phyloP scores from a whole-genome alignment of 2,329 filamentous ascomycete species.

The Aspergillus felis region DNA sequence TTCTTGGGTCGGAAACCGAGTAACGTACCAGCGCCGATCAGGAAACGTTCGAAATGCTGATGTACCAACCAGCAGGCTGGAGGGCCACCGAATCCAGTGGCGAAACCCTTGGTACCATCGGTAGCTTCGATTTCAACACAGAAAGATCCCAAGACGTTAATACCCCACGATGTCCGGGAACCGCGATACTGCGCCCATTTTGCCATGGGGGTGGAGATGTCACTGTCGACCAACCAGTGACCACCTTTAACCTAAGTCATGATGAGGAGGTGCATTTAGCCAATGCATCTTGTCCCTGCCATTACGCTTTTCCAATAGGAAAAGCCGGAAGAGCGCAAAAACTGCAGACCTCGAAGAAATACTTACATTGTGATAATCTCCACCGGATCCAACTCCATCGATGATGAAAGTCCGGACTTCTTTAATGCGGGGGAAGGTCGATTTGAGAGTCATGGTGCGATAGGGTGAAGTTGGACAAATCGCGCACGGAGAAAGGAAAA shows the following conservation, averaged over 20 bases:
- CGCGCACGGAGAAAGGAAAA: constrained; percentile 5
- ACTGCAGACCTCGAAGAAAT: not conserved
- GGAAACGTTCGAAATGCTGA: constrained; percentile 88
- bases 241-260: constrained; percentile 42
- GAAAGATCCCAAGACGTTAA: constrained; percentile 92
- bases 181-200: constrained; percentile 83
- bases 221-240: constrained; percentile 81
- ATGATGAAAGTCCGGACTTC: constrained; percentile 45
- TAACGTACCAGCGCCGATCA: constrained; percentile 66
- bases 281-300: not conserved
- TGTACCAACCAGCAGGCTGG: constrained; percentile 92
- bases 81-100: constrained; percentile 89
- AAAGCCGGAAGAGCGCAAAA: not conserved
- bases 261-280: not conserved
- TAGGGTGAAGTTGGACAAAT: not conserved
- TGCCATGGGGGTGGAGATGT: constrained; percentile 90
- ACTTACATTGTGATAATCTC: constrained; percentile 82
- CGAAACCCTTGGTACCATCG: constrained; percentile 90
- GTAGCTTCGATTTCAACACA: constrained; percentile 83
- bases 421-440: constrained; percentile 43
- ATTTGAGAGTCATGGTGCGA: constrained; percentile 27
- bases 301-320: not conserved
- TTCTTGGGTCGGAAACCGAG: not conserved
- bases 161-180: constrained; percentile 88
- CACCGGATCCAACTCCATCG: constrained; percentile 45